Percentiles rank a stretch among this genome's conserved stretches.
Conservation (phyloP, 495 filamentous ascomycete genomes). For the Penicillium samsonianum region DNA sequence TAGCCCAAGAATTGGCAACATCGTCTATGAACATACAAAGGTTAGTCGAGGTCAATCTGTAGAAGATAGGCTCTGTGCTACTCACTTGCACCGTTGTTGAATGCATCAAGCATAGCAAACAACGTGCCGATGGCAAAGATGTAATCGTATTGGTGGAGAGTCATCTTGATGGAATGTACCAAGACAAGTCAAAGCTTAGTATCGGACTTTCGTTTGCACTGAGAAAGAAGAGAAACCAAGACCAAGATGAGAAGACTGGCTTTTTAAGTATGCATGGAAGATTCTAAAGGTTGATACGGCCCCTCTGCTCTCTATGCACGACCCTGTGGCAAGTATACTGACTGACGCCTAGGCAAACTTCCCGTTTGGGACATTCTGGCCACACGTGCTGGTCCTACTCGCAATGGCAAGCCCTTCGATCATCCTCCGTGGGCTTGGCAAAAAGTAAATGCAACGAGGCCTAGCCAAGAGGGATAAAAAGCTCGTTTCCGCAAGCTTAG, state of each 20-base stretch:
- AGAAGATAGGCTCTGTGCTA: slow-evolving; percentile 4
- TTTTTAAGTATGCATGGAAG: slow-evolving; percentile 14
- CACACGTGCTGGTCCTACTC: slow-evolving; percentile 14
- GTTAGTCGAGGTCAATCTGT: slow-evolving; percentile 1
- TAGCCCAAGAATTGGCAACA: slow-evolving; percentile 78
- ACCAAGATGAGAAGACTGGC: neutral
- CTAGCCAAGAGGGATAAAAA: slow-evolving; percentile 2
- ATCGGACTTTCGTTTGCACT: slow-evolving; percentile 9
- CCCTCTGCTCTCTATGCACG: neutral
- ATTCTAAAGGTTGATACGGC: neutral
- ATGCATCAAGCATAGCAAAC: slow-evolving; percentile 74
- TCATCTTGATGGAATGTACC: slow-evolving; percentile 41
- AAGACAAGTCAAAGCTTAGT: slow-evolving; percentile 4
- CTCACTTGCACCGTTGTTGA: slow-evolving; percentile 68
- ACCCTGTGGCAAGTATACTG: neutral
- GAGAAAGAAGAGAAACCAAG: slow-evolving; percentile 6
- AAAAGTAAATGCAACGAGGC: neutral
- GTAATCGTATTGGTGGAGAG: slow-evolving; percentile 62
- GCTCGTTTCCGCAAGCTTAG: slow-evolving; percentile 9
- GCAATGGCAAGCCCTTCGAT: slow-evolving; percentile 4
- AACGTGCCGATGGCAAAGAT: slow-evolving; percentile 75
- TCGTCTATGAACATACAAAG: slow-evolving; percentile 48
- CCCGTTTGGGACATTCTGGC: slow-evolving; percentile 1
- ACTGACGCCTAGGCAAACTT: neutral
- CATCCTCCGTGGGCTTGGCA: slow-evolving; percentile 1